Evolutionary conservation across 73 alveolate genomes (phyloP).

Genomic region (Paramecium bursaria): DNA sequence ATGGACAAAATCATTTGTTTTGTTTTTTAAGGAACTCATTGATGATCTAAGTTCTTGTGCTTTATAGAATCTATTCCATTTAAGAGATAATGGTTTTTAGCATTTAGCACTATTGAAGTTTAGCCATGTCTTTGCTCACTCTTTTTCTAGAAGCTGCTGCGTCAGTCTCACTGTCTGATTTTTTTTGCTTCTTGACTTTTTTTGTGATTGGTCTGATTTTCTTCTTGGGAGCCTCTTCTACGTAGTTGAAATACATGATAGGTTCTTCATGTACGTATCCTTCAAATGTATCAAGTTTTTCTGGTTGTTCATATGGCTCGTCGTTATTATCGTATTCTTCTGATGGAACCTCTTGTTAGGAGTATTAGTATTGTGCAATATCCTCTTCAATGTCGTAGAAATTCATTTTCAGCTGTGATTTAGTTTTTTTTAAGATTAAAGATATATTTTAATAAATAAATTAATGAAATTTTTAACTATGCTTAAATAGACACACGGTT

Average conservation of each 20-base stretch:
- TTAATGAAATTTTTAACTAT: too few species aligned
- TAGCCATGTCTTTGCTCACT: too few species aligned
- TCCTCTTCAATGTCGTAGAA: too few species aligned
- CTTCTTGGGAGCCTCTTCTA: slow-evolving; percentile 42
- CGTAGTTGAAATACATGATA: slow-evolving; percentile 8
- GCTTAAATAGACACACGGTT: too few species aligned
- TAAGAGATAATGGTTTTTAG: slow-evolving; percentile 12
- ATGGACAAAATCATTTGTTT: background rate
- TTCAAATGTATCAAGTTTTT: slow-evolving; percentile 19
- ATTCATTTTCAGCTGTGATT: too few species aligned
- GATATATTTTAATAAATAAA: too few species aligned
- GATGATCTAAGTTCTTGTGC: slow-evolving; percentile 18
- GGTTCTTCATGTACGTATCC: slow-evolving; percentile 49
- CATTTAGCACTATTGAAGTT: background rate
- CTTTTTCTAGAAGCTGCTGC: too few species aligned
- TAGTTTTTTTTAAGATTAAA: too few species aligned
- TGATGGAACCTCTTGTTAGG: too few species aligned
- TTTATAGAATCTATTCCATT: slow-evolving; percentile 18
- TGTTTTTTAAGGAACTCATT: slow-evolving; percentile 13
- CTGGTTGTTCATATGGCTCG: too few species aligned
- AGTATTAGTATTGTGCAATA: too few species aligned
- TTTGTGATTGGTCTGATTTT: slow-evolving; percentile 6
- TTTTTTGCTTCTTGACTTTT: slow-evolving; percentile 35
- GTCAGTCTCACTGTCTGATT: slow-evolving; percentile 57
- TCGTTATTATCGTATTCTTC: too few species aligned